Evolutionary conservation across 371 early-diverging fungal genomes (phyloP).

Genomic region (Mortierella sp.): DNA sequence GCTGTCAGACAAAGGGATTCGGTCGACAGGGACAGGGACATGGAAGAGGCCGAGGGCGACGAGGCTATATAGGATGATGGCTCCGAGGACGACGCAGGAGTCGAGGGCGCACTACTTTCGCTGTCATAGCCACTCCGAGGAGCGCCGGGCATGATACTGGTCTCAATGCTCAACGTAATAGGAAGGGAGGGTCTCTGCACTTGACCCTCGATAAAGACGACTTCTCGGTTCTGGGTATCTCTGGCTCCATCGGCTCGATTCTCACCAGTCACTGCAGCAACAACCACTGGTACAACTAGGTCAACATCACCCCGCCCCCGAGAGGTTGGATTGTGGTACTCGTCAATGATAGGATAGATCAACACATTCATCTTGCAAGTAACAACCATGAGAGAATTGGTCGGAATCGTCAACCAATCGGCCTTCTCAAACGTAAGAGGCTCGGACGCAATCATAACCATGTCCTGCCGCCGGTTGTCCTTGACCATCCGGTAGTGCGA

Average conservation of each 20-base stretch:
- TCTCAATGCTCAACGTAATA: background rate
- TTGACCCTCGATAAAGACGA: constrained; percentile 18
- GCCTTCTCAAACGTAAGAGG: constrained; percentile 88
- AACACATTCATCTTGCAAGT: constrained; percentile 85
- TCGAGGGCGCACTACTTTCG: constrained; percentile 17
- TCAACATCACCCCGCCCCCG: background rate
- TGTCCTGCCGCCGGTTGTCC: constrained; percentile 86
- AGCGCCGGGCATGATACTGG: background rate
- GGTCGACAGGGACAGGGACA: constrained; percentile 11
- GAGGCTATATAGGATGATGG: constrained; percentile 12
- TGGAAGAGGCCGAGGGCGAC: constrained; percentile 18
- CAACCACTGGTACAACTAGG: background rate
- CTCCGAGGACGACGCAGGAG: background rate
- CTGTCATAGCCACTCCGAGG: background rate
- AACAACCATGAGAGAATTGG: constrained; percentile 83
- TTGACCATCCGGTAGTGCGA: constrained; percentile 87
- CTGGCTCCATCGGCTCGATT: constrained; percentile 14
- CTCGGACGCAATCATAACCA: constrained; percentile 88
- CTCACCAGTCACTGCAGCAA: constrained; percentile 15
- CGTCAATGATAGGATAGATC: constrained; percentile 82
- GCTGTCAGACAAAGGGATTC: background rate
- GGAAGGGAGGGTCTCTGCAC: background rate
- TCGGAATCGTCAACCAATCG: constrained; percentile 89
- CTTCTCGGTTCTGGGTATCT: constrained; percentile 11
- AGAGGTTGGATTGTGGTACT: constrained; percentile 64